phyloP scores from a whole-genome alignment of 495 filamentous ascomycete species.

The Parathielavia appendiculata region DNA sequence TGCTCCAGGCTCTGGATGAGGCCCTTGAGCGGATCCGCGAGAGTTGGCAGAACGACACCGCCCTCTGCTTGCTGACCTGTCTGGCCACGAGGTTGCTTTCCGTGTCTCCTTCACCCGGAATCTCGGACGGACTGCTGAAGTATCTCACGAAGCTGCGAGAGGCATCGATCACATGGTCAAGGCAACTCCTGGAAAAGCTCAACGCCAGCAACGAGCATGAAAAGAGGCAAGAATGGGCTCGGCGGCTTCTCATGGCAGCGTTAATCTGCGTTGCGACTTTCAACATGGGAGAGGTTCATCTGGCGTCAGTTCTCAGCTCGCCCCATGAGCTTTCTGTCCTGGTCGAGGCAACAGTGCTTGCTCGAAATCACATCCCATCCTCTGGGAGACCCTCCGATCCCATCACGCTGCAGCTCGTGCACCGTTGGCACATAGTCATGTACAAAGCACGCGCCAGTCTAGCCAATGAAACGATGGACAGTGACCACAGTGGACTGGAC shows the following conservation, averaged over 20 bases:
- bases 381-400: slow-evolving; percentile 9
- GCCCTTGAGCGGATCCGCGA: slow-evolving; percentile 11
- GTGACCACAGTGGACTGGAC: slow-evolving; percentile 6
- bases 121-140: slow-evolving; percentile 7
- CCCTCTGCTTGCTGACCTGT: slow-evolving; percentile 17
- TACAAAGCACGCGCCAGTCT: slow-evolving; percentile 4
- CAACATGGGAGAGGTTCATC: slow-evolving; percentile 4
- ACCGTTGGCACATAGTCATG: slow-evolving; percentile 15
- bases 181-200: slow-evolving; percentile 7
- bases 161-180: slow-evolving; percentile 15
- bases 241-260: slow-evolving; percentile 11
- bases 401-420: slow-evolving; percentile 5
- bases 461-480: neutral
- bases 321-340: slow-evolving; percentile 1
- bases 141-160: slow-evolving; percentile 10
- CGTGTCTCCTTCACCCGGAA: slow-evolving; percentile 2
- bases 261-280: slow-evolving; percentile 17
- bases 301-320: slow-evolving; percentile 6
- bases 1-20: slow-evolving; percentile 3
- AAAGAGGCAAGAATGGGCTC: slow-evolving; percentile 7
- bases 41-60: slow-evolving; percentile 22
- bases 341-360: slow-evolving; percentile 12
- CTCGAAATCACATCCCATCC: slow-evolving; percentile 11
- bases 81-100: slow-evolving; percentile 18
- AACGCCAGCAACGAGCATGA: neutral